These are phyloP conservation scores for Cyclotella atomus DNA, from an alignment of 108 stramenopile species.

Conservation along the genomic window DNA sequence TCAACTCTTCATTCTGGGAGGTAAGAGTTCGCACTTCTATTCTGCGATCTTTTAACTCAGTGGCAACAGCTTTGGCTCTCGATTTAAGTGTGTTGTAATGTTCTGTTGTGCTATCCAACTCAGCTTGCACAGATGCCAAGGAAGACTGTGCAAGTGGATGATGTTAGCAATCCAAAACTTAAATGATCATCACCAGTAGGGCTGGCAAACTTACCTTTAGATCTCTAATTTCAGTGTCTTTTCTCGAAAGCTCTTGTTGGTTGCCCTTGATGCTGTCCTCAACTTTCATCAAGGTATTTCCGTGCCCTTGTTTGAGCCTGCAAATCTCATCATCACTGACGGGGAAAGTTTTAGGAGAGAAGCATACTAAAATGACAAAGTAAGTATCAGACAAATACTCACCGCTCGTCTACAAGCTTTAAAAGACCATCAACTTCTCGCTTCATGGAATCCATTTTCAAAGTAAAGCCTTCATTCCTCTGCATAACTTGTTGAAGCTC, in stretches of 20 bases:
- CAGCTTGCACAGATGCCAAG: slow-evolving; percentile 57
- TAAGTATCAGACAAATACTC: slow-evolving; percentile 5
- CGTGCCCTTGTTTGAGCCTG: slow-evolving; percentile 41
- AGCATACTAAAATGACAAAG: no score
- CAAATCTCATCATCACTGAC: slow-evolving; percentile 51
- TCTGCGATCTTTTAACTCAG: slow-evolving; percentile 84
- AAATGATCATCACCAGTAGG: no score
- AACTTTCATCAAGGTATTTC: slow-evolving; percentile 43
- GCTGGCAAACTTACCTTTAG: slow-evolving; percentile 50
- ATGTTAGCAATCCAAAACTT: no score
- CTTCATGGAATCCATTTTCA: slow-evolving; percentile 61
- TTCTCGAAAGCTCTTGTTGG: slow-evolving; percentile 37
- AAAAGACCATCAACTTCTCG: slow-evolving; percentile 64
- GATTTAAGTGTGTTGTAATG: slow-evolving; percentile 71
- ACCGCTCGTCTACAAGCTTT: slow-evolving; percentile 62
- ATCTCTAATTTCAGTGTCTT: slow-evolving; percentile 42
- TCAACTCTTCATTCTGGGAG: slow-evolving; percentile 56
- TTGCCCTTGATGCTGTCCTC: slow-evolving; percentile 43
- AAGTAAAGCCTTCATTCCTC: slow-evolving; percentile 49
- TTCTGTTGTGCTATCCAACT: slow-evolving; percentile 55
- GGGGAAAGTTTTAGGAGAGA: background rate
- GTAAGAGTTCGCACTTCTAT: slow-evolving; percentile 71
- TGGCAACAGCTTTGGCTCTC: slow-evolving; percentile 77
- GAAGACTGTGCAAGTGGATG: slow-evolving; percentile 27
- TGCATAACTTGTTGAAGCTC: slow-evolving; percentile 43